Percentiles rank a stretch among this genome's conserved stretches.
Evolutionary conservation across 164 flowering plant genomes (phyloP).

Genomic region (Dillenia turbinata): DNA sequence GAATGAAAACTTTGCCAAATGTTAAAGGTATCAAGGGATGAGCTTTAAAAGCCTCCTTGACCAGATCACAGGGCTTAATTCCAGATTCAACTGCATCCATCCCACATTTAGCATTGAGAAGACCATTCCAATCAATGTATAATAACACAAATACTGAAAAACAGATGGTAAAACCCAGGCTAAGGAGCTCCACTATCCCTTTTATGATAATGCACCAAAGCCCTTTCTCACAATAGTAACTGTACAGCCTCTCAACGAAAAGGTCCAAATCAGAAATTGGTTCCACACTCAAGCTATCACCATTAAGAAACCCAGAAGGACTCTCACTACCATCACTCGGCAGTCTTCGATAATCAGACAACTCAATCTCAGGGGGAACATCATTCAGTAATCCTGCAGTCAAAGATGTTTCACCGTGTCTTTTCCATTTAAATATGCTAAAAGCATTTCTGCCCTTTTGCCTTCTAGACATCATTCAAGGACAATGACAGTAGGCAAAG

Average conservation of each 20-base stretch:
- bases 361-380: slow-evolving; percentile 77
- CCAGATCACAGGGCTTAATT: slow-evolving; percentile 86
- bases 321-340: slow-evolving; percentile 94
- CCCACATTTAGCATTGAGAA: slow-evolving; percentile 94
- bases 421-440: slow-evolving; percentile 57
- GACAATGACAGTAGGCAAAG: slow-evolving; percentile 29
- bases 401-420: slow-evolving; percentile 54
- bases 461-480: slow-evolving; percentile 74
- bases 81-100: slow-evolving; percentile 98
- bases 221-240: slow-evolving; percentile 94
- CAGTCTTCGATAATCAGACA: slow-evolving; percentile 65
- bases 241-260: slow-evolving; percentile 90
- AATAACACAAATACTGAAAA: slow-evolving; percentile 90
- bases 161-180: slow-evolving; percentile 78
- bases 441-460: slow-evolving; percentile 42
- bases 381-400: slow-evolving; percentile 53
- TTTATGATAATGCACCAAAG: slow-evolving; percentile 91
- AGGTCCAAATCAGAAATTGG: slow-evolving; percentile 89
- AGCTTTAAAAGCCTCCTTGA: slow-evolving; percentile 76
- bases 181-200: slow-evolving; percentile 93
- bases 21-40: slow-evolving; percentile 90
- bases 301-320: slow-evolving; percentile 94
- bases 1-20: slow-evolving; percentile 62
- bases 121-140: slow-evolving; percentile 92
- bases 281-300: slow-evolving; percentile 69